Base-by-base conservation (phyloP, 169 alveolate species). In the Cryptosporidium parvum region DNA sequence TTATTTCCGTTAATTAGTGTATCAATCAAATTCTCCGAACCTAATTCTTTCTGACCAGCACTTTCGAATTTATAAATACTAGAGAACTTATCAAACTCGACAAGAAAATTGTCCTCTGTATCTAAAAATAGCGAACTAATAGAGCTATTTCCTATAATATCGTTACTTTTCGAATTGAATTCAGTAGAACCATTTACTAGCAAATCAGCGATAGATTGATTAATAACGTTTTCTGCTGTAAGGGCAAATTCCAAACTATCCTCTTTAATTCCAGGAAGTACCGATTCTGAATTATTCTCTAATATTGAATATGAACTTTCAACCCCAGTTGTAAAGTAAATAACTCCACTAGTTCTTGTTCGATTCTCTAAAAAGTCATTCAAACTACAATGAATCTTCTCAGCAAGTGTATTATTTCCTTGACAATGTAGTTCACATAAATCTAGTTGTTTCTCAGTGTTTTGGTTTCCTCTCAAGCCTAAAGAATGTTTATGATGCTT, bases 121-220 rank as follows among this genome's bases (percentile, higher is more conserved):
- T 73, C 86, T 56, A 53, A 6, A 31, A 59, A 53, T 26, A 73
- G n/a, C 29, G 86, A 29, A 33, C 45, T 52, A 52, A 52, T 73
- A 0, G 86, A 65, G 18, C 0, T 7, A 35, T 65, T 65, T 65
- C 72, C 72, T 65, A 65, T 31, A 9, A 52, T 53, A 7, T 37
- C 53, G 59, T 73, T 56, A 10, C 35, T 10, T 26, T 53, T 29
- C 9, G 70, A 29, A 9, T 58, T 73, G 0, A 23, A 35, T 16
- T 73, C 86, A 73, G 45, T 8, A 21, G 86, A 53, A 23, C 86
- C 86, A 73, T 73, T 73, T 53, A 37, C 86, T 53, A 73, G 23
- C 8, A 73, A 10, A 56, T 56, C 61, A 26, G 35, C 16, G 2
- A 73, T 59, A 12, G 86, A 52, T 0, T 56, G 8, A 18, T 73